Conservation (phyloP, 352 stramenopile genomes). For the Globisporangium cederbergense region DNA sequence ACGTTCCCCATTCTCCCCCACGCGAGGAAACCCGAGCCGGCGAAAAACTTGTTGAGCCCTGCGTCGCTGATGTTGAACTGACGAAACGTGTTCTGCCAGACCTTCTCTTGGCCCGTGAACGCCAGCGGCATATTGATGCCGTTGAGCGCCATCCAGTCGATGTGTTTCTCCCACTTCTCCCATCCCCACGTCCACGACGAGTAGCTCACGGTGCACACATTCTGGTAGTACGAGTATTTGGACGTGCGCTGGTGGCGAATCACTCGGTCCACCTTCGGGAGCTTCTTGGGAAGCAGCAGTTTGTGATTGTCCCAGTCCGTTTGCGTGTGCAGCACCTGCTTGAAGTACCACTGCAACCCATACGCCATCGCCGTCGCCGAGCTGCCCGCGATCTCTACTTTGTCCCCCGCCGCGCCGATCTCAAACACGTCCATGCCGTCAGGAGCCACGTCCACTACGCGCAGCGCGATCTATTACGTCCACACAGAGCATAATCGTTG, state of each 20-base stretch:
- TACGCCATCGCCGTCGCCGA: constrained; percentile 67
- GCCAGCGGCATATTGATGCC: constrained; percentile 91
- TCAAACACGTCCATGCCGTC: constrained; percentile 67
- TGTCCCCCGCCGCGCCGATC: constrained; percentile 36
- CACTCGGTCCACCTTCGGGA: constrained; percentile 35
- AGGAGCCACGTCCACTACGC: constrained; percentile 31
- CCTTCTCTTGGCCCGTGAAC: constrained; percentile 88
- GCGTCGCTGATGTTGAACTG: constrained; percentile 75
- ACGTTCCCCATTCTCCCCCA: constrained; percentile 91
- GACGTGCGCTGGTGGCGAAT: constrained; percentile 52
- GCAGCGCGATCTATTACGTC: constrained; percentile 39
- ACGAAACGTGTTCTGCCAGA: constrained; percentile 86
- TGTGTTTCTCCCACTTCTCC: constrained; percentile 86
- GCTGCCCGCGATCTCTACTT: constrained; percentile 50
- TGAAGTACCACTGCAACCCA: constrained; percentile 76
- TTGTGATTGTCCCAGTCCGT: constrained; percentile 81
- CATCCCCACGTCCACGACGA: constrained; percentile 87
- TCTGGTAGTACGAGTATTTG: constrained; percentile 90
- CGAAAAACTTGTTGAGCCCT: constrained; percentile 87
- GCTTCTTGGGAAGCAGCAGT: constrained; percentile 46
- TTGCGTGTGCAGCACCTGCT: constrained; percentile 64
- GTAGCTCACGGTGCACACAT: constrained; percentile 92
- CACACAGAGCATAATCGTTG: background rate
- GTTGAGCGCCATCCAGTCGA: constrained; percentile 93
- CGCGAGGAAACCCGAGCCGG: constrained; percentile 82